Base-by-base conservation (phyloP, 768 basidiomycete genomes). In the Hygrocybe coccinea region DNA sequence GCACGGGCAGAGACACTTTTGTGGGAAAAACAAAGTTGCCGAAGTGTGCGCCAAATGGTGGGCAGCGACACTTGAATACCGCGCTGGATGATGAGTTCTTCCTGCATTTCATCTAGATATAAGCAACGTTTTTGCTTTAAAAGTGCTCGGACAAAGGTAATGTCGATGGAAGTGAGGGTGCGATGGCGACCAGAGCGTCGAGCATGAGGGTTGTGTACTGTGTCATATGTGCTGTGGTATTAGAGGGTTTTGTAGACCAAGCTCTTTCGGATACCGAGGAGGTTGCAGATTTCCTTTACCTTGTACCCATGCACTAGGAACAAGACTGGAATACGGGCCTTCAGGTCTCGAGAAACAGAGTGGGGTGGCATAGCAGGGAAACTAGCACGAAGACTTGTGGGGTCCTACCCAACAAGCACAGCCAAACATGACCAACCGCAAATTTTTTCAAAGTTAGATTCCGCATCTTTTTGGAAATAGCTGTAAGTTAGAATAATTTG, bases 241-340 rank as follows among this genome's bases (percentile, higher is more conserved):
- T 53, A 21, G 1, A 62, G 50, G 6, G 56, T 53, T 21, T 55
- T 37, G 36, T 62, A 60, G 0, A 56, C 61, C 1, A 62, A 46
- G n/a, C 50, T 57, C 48, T 66, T 65, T 33, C 62, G 55, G 36
- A 66, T 56, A 14, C 60, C 57, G 22, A 64, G 57, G n/a, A 65
- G 22, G 10, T 46, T 15, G 37, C 62, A 63, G 14, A 65, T 65
- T 12, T 59, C 50, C 52, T 57, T 56, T 22, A 65, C 41, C 15
- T 21, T 49, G 47, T 55, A 55, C 15, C 55, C 47, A 11, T 54
- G 55, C 15, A 55, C 33, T 9, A 21, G 48, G 54, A 46, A 52
- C 11, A 66, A 54, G n/a, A 58, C 35, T 6, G 64, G 61, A 29
- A 66, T 62, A n/a, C 52, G 39, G 25, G 55, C 60, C 37, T 66